Evolutionary conservation across 441 rosid species (phyloP), one percentile per base, ranked within the genome.

Genomic region (Arabidopsis lyrata): DNA sequence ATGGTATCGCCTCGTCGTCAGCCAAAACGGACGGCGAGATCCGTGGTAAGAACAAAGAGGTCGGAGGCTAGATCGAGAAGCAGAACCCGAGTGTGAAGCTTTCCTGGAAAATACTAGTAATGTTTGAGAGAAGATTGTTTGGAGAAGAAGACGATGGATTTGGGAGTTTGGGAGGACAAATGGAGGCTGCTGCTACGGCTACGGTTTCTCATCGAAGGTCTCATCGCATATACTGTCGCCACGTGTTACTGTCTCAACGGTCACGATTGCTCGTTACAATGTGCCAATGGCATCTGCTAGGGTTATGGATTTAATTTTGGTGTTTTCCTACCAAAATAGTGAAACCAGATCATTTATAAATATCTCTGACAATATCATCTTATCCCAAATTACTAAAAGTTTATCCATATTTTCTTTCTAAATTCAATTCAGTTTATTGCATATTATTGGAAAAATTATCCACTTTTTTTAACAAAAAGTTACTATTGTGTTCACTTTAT

Each of bases 151-250:
- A 60, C 18, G 88, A 89, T 85, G 15, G 63, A 58, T 58, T 34
- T 77, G 86, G 77, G 88, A 29, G 71, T 2, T 78, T 63, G 71
- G 80, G 73, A 14, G 16, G 4, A 70, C 81, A 80, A 85, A 89
- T 16, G 88, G 92, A 87, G 92, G 95, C 92, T 47, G 95, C 90
- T 27, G 44, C 38, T 79, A 44, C 83, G 85, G 86, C 76, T 84
- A 74, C 69, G 39, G 60, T 36, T 56, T 82, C 93, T 83, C 91
- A 90, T 87, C 91, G 83, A 39, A 52, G 69, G 18, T 27, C 61
- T 61, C 58, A 15, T 64, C 54, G 3, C 52, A 3, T 16, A 3
- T n/a, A 49, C 36, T 66, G 2, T 38, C 16, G 72, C 73, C 78
- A 74, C 72, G 78, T 74, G 78, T 66, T 58, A 47, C n/a, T 9